Evolutionary conservation across 1,284 basidiomycete genomes (phyloP), one percentile per base, ranked within the genome.

Genomic region (Puccinia hordei): DNA sequence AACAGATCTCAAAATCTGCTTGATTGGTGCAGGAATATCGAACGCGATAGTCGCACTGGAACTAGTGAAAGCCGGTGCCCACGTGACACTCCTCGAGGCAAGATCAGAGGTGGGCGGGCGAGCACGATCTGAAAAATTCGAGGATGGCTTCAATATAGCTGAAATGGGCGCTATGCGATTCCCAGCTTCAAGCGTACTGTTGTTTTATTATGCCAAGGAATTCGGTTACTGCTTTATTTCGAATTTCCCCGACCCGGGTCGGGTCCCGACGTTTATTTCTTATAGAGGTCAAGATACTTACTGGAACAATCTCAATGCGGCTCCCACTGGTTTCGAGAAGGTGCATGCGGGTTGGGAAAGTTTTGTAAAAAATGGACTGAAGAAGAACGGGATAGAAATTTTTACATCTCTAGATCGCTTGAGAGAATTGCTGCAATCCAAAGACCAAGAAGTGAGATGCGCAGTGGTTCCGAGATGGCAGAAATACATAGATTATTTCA

Each of bases 101-200:
- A 68, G 65, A 44, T 41, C 35, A 24, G 65, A 68, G 30, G 65
- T 68, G 5, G 65, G 65, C 41, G 65, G 65, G 2, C 44, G 65
- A 44, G 65, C 65, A 44, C 30, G 65, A 41, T 68, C 65, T n/a
- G 65, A 44, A 27, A 49, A n/a, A 27, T 68, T 41, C 22, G 44
- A 24, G 13, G 65, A 68, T 68, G 38, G 22, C 19, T 44, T 44
- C 65, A 68, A 68, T 35, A 27, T 68, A 10, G 65, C 65, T 46
- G 65, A 68, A 49, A 68, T 68, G 65, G 65, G 65, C 12, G 65
- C 65, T 10, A 68, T 68, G 65, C 65, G 65, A 27, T 68, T 44
- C 65, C 44, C 65, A 44, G n/a, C 65, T 12, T 68, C 65, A 15
- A 68, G 65, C n/a, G 65, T 6, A 46, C 65, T 68, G n/a, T 68